Evolutionary conservation across 371 early-diverging fungal genomes (phyloP).

Genomic region (Mucor mucedo): DNA sequence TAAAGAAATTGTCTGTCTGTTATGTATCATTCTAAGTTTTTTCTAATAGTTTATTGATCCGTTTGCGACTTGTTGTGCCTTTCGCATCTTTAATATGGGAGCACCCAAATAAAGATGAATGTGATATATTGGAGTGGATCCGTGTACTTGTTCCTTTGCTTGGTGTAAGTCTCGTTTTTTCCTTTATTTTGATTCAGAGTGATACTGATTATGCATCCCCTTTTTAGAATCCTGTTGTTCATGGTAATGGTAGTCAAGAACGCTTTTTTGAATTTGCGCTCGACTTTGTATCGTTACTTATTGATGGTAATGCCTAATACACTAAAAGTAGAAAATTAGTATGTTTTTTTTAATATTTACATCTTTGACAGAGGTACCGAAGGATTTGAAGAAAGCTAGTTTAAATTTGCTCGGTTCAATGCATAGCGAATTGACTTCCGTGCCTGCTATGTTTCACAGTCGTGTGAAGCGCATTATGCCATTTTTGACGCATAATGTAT

Average conservation of each 20-base stretch:
- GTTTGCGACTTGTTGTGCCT: slow-evolving; percentile 60
- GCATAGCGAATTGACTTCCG: slow-evolving; percentile 44
- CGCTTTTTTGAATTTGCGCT: slow-evolving; percentile 65
- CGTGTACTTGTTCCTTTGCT: slow-evolving; percentile 40
- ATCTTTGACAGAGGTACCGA: slow-evolving; percentile 36
- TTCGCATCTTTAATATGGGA: slow-evolving; percentile 63
- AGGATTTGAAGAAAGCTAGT: slow-evolving; percentile 40
- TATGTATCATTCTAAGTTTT: not conserved
- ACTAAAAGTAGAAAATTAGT: not conserved
- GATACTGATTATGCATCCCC: not conserved
- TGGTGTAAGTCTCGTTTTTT: slow-evolving; percentile 34
- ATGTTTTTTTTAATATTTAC: not conserved
- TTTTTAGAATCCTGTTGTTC: slow-evolving; percentile 56
- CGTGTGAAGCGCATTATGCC: slow-evolving; percentile 65
- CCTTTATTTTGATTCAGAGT: not conserved
- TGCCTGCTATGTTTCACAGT: slow-evolving; percentile 61
- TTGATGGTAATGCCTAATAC: slow-evolving; percentile 49
- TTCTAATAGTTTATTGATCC: slow-evolving; percentile 44
- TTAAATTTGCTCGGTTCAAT: slow-evolving; percentile 41
- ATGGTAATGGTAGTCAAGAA: slow-evolving; percentile 69
- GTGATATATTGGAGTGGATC: slow-evolving; percentile 55
- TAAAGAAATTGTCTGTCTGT: not conserved
- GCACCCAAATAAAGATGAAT: slow-evolving; percentile 53
- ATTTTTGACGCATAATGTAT: slow-evolving; percentile 63
- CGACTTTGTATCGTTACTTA: slow-evolving; percentile 62